Base-by-base conservation (phyloP, 2,329 filamentous ascomycete species). In the Escovopsis sp. region DNA sequence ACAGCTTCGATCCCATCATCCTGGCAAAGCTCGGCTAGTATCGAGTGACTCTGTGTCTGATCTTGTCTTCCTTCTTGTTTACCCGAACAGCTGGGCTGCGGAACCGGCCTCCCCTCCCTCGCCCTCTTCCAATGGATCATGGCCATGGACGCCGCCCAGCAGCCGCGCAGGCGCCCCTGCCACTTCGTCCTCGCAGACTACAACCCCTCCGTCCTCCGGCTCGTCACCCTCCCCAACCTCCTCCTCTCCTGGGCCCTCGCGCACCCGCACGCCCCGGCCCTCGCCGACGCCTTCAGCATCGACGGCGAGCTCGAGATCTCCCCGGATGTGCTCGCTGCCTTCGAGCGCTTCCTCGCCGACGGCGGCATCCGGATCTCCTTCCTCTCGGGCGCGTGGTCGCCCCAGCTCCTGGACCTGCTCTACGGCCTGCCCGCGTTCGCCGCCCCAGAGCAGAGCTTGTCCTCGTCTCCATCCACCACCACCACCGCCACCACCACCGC, bases 191-290 rank as follows among this genome's bases (percentile, higher is more conserved):
- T 89, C 23, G 79, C 82, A 41, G 85, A 91, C 62, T 91, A 88
- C 64, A 91, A 91, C 55, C 76, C 77, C 33, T 74, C 78, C 4
- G 85, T 91, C 11, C 67, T 91, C 41, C 74, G 82, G 45, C 74
- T 89, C 12, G 83, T 88, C 48, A 89, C 84, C 1, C 58, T 91
- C 32, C 84, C 85, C 42, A 91, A 91, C 60, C 65, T 89, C 36
- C 59, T 91, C 34, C 69, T 91, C 30, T 71, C 75, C 5, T 91
- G 81, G 77, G 68, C 74, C 11, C 59, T 77, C 26, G 59, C 64
- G 46, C 62, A 60, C 36, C 51, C 57, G 5, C 53, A 61, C n/a
- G 53, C 51, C 28, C 55, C 62, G 1, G 51, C 62, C 15, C 51
- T 74, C 30, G 55, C 61, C 19, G 63, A 66, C 32, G 68, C 70